phyloP scores from a whole-genome alignment of 2,329 filamentous ascomycete species.

The Paraphoma chrysanthemicola region DNA sequence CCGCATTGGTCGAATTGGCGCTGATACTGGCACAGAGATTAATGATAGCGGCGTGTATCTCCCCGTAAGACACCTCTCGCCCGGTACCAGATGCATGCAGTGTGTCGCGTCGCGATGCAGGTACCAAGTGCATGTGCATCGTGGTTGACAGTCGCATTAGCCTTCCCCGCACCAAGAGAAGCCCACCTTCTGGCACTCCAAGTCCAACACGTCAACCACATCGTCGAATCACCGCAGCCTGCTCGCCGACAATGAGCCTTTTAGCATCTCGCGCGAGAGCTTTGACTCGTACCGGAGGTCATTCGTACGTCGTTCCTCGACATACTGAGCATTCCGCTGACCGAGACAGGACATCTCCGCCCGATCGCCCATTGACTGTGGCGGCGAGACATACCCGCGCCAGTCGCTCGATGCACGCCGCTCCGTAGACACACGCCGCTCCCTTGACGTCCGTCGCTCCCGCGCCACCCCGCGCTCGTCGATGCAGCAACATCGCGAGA shows the following conservation, averaged over 20 bases:
- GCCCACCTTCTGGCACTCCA: conserved; percentile 75
- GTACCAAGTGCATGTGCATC: not conserved
- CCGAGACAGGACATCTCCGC: conserved; percentile 83
- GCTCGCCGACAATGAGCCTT: conserved; percentile 85
- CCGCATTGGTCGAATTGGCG: conserved; percentile 19
- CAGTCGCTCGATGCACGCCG: conserved; percentile 65
- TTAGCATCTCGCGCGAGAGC: conserved; percentile 93
- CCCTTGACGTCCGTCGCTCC: conserved; percentile 53
- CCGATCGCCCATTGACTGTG: conserved; percentile 74
- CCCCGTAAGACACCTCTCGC: conserved; percentile 66
- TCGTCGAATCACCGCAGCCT: conserved; percentile 68
- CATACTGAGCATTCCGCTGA: conserved; percentile 23
- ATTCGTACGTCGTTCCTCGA: conserved; percentile 71
- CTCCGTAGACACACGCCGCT: conserved; percentile 78
- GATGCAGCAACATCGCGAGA: conserved; percentile 64
- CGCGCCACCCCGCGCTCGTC: conserved; percentile 69
- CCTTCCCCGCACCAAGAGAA: conserved; percentile 90
- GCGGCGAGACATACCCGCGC: conserved; percentile 62
- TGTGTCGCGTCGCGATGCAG: conserved; percentile 4
- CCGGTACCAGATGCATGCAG: conserved; percentile 1
- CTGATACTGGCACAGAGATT: conserved; percentile 70
- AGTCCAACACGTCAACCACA: conserved; percentile 56
- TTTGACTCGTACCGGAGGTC: conserved; percentile 96
- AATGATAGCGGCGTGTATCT: conserved; percentile 95
- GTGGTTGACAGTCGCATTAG: conserved; percentile 32